phyloP scores from a whole-genome alignment of 495 filamentous ascomycete species.

The Penicillium salamii region DNA sequence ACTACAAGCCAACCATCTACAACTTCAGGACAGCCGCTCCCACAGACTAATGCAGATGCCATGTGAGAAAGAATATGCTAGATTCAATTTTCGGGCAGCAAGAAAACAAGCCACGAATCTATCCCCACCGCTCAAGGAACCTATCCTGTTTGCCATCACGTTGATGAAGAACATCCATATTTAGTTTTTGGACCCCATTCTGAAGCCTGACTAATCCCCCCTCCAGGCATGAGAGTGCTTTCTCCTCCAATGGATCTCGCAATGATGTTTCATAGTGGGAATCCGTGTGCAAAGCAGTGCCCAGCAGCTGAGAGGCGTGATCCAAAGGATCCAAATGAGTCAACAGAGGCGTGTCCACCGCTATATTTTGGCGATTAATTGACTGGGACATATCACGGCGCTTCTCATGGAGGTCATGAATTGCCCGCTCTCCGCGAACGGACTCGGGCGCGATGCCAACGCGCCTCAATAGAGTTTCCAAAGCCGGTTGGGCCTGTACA shows the following conservation, averaged over 20 bases:
- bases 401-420: slow-evolving; percentile 28
- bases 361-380: slow-evolving; percentile 22
- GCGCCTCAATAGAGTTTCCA: slow-evolving; percentile 38
- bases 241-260: slow-evolving; percentile 21
- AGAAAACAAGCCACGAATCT: background rate
- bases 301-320: slow-evolving; percentile 31
- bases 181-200: slow-evolving; percentile 32
- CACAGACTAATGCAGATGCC: background rate
- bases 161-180: slow-evolving; percentile 36
- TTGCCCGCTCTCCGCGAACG: slow-evolving; percentile 21
- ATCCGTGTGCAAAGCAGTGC: slow-evolving; percentile 30
- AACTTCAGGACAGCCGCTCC: background rate
- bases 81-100: background rate
- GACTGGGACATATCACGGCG: slow-evolving; percentile 27
- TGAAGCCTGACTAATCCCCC: slow-evolving; percentile 27
- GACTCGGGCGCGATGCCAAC: slow-evolving; percentile 35
- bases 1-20: slow-evolving; percentile 4
- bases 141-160: slow-evolving; percentile 30
- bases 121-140: slow-evolving; percentile 35
- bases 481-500: slow-evolving; percentile 22
- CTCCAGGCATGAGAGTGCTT: slow-evolving; percentile 30
- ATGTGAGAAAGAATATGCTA: no score
- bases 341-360: slow-evolving; percentile 32
- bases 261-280: slow-evolving; percentile 32
- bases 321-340: slow-evolving; percentile 28